Evolutionary conservation across 169 alveolate genomes (phyloP).

Genomic region (Pseudocohnilembus persalinus): DNA sequence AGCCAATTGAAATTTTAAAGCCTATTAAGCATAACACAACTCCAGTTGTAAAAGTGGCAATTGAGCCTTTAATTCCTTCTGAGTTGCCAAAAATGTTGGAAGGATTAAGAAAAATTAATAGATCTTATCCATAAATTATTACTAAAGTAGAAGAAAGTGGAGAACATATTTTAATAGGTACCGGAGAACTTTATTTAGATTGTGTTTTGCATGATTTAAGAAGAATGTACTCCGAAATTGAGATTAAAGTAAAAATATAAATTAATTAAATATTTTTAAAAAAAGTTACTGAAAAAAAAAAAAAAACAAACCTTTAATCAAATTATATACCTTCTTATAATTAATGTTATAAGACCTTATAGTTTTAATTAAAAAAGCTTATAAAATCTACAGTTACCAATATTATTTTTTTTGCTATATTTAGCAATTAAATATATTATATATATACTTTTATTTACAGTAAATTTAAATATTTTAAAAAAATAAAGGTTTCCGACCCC

Average conservation of each 20-base stretch:
- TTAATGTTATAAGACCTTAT: too few species aligned
- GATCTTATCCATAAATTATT: conserved; percentile 92
- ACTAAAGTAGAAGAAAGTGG: conserved; percentile 98
- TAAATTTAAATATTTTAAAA: too few species aligned
- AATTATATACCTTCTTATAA: not conserved
- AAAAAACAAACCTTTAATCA: not conserved
- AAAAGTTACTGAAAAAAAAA: too few species aligned
- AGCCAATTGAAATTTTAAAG: conserved; percentile 84
- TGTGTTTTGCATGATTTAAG: conserved; percentile 97
- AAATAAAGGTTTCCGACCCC: conserved; percentile 89
- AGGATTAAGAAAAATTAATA: conserved; percentile 94
- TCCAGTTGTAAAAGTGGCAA: conserved; percentile 83
- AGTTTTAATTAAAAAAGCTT: too few species aligned
- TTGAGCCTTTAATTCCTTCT: conserved; percentile 98
- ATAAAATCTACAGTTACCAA: too few species aligned
- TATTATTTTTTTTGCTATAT: not conserved
- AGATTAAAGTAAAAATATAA: conserved; percentile 84
- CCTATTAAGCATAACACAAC: conserved; percentile 75
- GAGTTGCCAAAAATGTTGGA: conserved; percentile 99
- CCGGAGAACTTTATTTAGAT: conserved; percentile 99
- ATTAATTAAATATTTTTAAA: too few species aligned
- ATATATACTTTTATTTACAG: not conserved
- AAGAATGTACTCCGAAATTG: conserved; percentile 96
- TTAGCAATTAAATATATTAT: not conserved
- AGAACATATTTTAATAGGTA: conserved; percentile 97